These are phyloP conservation scores for Phytophthora cactorum DNA, from an alignment of 352 stramenopile species.

Conservation along the genomic window DNA sequence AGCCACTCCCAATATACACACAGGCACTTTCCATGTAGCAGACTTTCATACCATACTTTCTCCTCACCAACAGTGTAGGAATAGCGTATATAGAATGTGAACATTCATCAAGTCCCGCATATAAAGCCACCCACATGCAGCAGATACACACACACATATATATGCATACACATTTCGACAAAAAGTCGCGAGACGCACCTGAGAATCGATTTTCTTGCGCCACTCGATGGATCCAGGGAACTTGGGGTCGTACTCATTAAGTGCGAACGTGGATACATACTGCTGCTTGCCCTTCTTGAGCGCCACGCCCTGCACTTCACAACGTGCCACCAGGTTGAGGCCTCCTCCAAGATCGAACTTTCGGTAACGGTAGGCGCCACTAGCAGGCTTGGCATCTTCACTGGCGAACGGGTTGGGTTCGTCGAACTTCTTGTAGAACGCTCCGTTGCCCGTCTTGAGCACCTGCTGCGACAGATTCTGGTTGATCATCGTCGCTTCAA, in stretches of 20 bases:
- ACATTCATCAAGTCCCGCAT: slow-evolving; percentile 71
- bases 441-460: slow-evolving; percentile 64
- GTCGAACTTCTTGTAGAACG: slow-evolving; percentile 70
- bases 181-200: slow-evolving; percentile 48
- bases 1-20: slow-evolving; percentile 16
- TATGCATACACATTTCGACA: slow-evolving; percentile 10
- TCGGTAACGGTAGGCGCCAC: slow-evolving; percentile 97
- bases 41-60: slow-evolving; percentile 49
- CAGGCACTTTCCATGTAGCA: slow-evolving; percentile 17
- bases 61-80: slow-evolving; percentile 59
- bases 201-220: slow-evolving; percentile 97
- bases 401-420: slow-evolving; percentile 95
- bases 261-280: slow-evolving; percentile 95
- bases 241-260: slow-evolving; percentile 98
- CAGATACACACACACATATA: slow-evolving; percentile 15
- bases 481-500: slow-evolving; percentile 99
- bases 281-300: slow-evolving; percentile 88
- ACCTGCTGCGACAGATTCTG: slow-evolving; percentile 99
- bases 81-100: slow-evolving; percentile 71
- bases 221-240: slow-evolving; percentile 89
- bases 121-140: slow-evolving; percentile 18
- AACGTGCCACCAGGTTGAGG: slow-evolving; percentile 92
- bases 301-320: slow-evolving; percentile 94
- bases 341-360: slow-evolving; percentile 94
- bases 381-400: slow-evolving; percentile 91